Percentiles rank a stretch among this genome's conserved stretches.
Evolutionary conservation across 192 early-diverging fungal species (phyloP).

Genomic region (Mortierella alpina): DNA sequence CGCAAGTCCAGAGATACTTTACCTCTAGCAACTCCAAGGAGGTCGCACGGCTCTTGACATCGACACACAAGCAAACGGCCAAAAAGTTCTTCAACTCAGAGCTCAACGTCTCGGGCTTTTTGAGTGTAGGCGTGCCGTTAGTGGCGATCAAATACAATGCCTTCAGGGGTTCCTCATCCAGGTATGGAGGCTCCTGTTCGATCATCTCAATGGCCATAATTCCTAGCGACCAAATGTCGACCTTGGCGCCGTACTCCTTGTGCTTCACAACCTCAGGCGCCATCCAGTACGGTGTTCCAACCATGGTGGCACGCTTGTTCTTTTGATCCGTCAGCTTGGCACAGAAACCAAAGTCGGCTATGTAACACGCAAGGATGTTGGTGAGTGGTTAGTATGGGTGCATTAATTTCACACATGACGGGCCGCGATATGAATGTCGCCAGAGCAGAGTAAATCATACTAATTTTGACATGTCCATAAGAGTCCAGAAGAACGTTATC

Average conservation of each 20-base stretch:
- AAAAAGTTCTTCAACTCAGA: slow-evolving; percentile 88
- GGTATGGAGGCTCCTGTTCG: slow-evolving; percentile 95
- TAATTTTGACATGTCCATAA: slow-evolving; percentile 83
- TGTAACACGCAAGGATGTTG: slow-evolving; percentile 1
- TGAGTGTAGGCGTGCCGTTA: slow-evolving; percentile 93
- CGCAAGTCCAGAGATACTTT: background rate
- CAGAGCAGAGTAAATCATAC: slow-evolving; percentile 23
- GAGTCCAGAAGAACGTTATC: slow-evolving; percentile 89
- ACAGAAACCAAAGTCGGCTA: slow-evolving; percentile 96
- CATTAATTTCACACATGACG: slow-evolving; percentile 27
- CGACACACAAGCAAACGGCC: slow-evolving; percentile 87
- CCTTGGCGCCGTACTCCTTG: slow-evolving; percentile 82
- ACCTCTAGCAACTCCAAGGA: slow-evolving; percentile 82
- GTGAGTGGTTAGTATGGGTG: background rate
- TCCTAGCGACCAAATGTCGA: slow-evolving; percentile 92
- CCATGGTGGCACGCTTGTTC: slow-evolving; percentile 89
- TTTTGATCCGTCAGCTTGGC: slow-evolving; percentile 86
- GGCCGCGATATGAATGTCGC: slow-evolving; percentile 1
- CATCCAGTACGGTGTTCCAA: slow-evolving; percentile 93
- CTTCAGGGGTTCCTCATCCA: slow-evolving; percentile 94
- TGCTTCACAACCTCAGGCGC: slow-evolving; percentile 88
- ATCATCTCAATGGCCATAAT: slow-evolving; percentile 99
- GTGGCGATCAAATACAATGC: slow-evolving; percentile 97
- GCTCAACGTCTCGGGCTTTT: slow-evolving; percentile 85
- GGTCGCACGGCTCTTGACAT: slow-evolving; percentile 83